phyloP scores from a whole-genome alignment of 2,329 filamentous ascomycete genomes.

The Paecilomyces niveus region DNA sequence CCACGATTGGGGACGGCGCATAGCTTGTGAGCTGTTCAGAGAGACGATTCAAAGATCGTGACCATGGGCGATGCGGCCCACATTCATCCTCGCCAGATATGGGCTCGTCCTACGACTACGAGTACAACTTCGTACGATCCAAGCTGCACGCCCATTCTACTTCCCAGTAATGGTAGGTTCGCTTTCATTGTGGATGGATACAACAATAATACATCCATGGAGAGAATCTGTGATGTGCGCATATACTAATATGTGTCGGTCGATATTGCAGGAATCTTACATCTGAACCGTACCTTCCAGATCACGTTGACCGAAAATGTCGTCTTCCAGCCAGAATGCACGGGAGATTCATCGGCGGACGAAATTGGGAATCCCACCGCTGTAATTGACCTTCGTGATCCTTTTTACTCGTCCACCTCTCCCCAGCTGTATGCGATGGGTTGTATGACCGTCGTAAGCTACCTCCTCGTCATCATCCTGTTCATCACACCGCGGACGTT shows the following conservation, averaged over 20 bases:
- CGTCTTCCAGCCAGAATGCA: conserved; percentile 45
- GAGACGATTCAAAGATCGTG: conserved; percentile 11
- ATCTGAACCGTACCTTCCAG: conserved; percentile 33
- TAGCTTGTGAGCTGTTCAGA: conserved; percentile 7
- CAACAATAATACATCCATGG: not conserved
- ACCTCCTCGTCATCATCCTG: conserved; percentile 87
- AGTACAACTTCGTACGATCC: conserved; percentile 30
- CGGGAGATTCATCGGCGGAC: conserved; percentile 24
- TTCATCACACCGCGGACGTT: conserved; percentile 93
- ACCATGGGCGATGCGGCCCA: conserved; percentile 27
- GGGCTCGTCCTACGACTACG: conserved; percentile 31
- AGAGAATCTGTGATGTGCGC: not conserved
- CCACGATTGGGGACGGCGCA: not conserved
- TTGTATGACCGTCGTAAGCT: conserved; percentile 82
- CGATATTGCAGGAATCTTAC: conserved; percentile 27
- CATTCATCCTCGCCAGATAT: conserved; percentile 33
- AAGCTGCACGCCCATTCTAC: conserved; percentile 56
- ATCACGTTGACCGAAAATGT: conserved; percentile 43
- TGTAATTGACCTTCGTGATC: conserved; percentile 65
- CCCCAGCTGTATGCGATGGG: conserved; percentile 91
- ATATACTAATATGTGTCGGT: not conserved
- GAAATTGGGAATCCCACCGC: conserved; percentile 33
- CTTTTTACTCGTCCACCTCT: conserved; percentile 89
- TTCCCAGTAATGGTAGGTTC: conserved; percentile 50
- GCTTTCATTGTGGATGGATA: conserved; percentile 25